A percentile compares a stretch with the other conserved stretches of the same genome.
phyloP scores from a whole-genome alignment of 2,329 filamentous ascomycete species.

The Ophiocordyceps camponoti-leonardi region DNA sequence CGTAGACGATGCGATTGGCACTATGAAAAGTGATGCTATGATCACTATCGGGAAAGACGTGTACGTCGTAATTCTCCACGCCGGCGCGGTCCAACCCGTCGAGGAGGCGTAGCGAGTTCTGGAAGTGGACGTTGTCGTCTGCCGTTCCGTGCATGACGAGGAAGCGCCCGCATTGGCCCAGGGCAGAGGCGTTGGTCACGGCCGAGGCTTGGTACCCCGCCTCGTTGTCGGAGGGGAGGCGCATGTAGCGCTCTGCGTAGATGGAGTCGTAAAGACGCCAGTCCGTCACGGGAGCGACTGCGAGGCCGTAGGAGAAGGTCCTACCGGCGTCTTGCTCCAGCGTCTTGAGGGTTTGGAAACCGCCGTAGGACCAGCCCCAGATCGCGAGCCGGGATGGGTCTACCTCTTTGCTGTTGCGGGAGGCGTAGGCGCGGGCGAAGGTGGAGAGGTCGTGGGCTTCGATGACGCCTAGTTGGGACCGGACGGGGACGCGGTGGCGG shows the following conservation, averaged over 20 bases:
- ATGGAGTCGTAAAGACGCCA: constrained; percentile 92
- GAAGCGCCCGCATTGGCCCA: constrained; percentile 68
- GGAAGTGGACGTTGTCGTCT: constrained; percentile 95
- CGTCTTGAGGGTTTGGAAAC: constrained; percentile 88
- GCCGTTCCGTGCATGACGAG: constrained; percentile 91
- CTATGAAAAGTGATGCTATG: constrained; percentile 93
- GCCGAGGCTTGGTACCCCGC: constrained; percentile 60
- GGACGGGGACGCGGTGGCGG: constrained; percentile 62
- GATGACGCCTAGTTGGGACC: constrained; percentile 67
- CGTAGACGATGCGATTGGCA: constrained; percentile 78
- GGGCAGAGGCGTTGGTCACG: constrained; percentile 56
- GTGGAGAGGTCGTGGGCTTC: constrained; percentile 60
- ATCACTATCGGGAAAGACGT: constrained; percentile 92
- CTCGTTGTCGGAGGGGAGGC: constrained; percentile 69
- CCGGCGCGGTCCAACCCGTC: constrained; percentile 69
- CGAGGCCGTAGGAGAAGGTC: constrained; percentile 95
- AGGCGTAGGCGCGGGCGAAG: constrained; percentile 52
- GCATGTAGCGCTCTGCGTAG: constrained; percentile 96
- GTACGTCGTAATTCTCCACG: constrained; percentile 89
- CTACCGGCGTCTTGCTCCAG: constrained; percentile 77
- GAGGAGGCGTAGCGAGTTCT: constrained; percentile 76
- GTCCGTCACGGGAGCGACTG: constrained; percentile 94
- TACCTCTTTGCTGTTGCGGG: constrained; percentile 38
- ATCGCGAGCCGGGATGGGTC: constrained; percentile 73
- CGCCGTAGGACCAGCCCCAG: constrained; percentile 97